Evolutionary conservation across 208 protist genomes (phyloP).

Genomic region (Borovskyia barvae): DNA sequence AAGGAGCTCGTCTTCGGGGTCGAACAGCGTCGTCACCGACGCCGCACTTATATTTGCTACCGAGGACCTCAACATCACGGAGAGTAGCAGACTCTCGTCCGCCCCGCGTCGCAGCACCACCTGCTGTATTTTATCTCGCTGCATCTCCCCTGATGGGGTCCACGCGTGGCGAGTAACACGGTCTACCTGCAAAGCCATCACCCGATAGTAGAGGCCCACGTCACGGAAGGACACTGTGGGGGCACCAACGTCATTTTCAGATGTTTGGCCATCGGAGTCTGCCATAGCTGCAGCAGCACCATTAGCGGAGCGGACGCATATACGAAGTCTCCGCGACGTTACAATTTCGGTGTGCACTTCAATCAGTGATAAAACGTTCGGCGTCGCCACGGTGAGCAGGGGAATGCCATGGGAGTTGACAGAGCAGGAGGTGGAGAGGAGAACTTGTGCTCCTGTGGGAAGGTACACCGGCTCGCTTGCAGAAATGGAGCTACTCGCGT

Average conservation of each 20-base stretch:
- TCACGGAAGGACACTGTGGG: slow-evolving; percentile 25
- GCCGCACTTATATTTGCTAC: background rate
- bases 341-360: slow-evolving; percentile 32
- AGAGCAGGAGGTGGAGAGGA: slow-evolving; percentile 50
- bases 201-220: slow-evolving; percentile 55
- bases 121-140: slow-evolving; percentile 31
- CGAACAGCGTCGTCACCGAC: background rate
- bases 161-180: slow-evolving; percentile 41
- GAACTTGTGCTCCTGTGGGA: slow-evolving; percentile 34
- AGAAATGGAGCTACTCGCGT: background rate
- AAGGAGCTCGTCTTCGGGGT: slow-evolving; percentile 30
- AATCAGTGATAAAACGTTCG: slow-evolving; percentile 41
- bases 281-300: slow-evolving; percentile 7
- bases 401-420: slow-evolving; percentile 50
- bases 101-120: slow-evolving; percentile 50
- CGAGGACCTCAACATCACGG: slow-evolving; percentile 23
- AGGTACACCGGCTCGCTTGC: slow-evolving; percentile 2
- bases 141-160: slow-evolving; percentile 26
- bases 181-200: slow-evolving; percentile 46
- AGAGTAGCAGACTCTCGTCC: slow-evolving; percentile 43
- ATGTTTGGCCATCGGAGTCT: background rate
- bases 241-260: slow-evolving; percentile 16
- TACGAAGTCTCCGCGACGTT: slow-evolving; percentile 28
- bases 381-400: slow-evolving; percentile 23
- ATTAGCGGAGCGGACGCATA: slow-evolving; percentile 33